Base-by-base conservation (phyloP, 768 basidiomycete species). In the Auriscalpium orientale region DNA sequence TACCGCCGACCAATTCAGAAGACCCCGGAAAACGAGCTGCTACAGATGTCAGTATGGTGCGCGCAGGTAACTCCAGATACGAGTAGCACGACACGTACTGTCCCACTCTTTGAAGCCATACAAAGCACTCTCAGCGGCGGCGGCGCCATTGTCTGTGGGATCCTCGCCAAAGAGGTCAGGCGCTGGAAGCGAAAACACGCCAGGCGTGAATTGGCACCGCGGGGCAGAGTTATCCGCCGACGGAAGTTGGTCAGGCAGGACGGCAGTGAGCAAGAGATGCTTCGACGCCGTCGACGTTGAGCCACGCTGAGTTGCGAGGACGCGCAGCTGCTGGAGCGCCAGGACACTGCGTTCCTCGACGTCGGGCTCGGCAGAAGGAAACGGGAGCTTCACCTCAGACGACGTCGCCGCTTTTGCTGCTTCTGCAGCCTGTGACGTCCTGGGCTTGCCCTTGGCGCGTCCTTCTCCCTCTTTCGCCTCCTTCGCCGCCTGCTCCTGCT, bases 101-200 rank as follows among this genome's bases (percentile, higher is more conserved):
- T 80, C 71, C 74, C 81, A 78, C 43, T 78, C 79, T 18, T 74
- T 66, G 11, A 82, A 61, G 0, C 84, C 83, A 57, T 71, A 80
- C 13, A 85, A 62, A 28, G 83, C 65, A 1, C 63, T 63, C 1
- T 67, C 65, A 4, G 58, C 60, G n/a, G 60, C 52, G 11, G 55
- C 48, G 35, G 59, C 56, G 46, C 67, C 13, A 12, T 54, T 46
- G 33, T 49, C 45, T 52, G 62, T 58, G 18, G 53, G 61, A 35
- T 54, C 61, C 46, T 59, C 60, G 44, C 46, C 70, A 22, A 67
- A 64, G 48, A 64, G 52, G 38, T 67, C 68, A 18, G 64, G 65
- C 21, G 66, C 68, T 2, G 74, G 74, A 4, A 80, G 60, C 13
- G 68, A 55, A 59, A 75, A 83, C 11, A 62, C 67, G 8, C 71